phyloP scores from a whole-genome alignment of 2,329 filamentous ascomycete species.

The Trichoderma sp. region DNA sequence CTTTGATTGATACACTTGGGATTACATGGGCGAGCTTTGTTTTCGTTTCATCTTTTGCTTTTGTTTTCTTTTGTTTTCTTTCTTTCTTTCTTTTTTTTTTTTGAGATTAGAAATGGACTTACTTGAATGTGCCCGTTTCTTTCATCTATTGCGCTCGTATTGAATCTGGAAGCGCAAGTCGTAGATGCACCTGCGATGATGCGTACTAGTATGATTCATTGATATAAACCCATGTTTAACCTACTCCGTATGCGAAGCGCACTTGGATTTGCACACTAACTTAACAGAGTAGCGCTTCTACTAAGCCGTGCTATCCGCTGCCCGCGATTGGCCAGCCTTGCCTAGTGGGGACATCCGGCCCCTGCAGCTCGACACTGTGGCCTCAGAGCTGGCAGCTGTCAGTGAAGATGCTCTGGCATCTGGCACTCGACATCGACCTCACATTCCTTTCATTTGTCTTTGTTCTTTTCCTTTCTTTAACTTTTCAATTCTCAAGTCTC shows the following conservation, averaged over 20 bases:
- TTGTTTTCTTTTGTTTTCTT: background rate
- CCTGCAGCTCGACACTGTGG: constrained; percentile 6
- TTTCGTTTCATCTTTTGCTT: background rate
- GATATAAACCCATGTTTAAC: background rate
- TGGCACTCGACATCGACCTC: constrained; percentile 7
- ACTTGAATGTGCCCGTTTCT: background rate
- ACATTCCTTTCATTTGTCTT: background rate
- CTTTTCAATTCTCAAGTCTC: background rate
- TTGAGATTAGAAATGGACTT: background rate
- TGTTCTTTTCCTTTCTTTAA: background rate
- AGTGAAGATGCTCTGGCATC: background rate
- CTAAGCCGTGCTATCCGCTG: too few relatives aligned
- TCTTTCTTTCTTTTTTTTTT: background rate
- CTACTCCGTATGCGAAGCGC: background rate
- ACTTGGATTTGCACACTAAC: too few relatives aligned
- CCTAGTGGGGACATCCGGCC: background rate
- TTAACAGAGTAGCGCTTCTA: too few relatives aligned
- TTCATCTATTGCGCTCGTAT: background rate
- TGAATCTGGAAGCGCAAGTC: too few relatives aligned
- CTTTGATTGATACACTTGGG: background rate
- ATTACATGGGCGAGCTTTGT: background rate
- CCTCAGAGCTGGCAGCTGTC: constrained; percentile 16
- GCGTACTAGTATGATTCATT: too few relatives aligned
- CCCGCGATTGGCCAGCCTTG: constrained; percentile 15
- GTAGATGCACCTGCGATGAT: background rate